Evolutionary conservation across 257 asterid genomes (phyloP).

Genomic region (Salvia miltiorrhiza): DNA sequence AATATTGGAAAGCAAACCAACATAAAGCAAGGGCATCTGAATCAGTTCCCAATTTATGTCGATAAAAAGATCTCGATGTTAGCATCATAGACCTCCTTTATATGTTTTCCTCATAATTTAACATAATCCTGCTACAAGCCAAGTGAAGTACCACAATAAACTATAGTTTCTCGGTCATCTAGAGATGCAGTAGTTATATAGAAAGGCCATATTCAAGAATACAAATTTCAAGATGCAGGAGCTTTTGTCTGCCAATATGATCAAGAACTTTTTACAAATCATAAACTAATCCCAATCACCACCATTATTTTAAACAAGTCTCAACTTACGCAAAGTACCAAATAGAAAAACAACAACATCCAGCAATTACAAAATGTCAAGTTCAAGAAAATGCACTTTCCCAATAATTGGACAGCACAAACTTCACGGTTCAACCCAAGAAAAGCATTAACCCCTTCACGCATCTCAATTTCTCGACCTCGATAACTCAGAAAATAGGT

Average conservation of each 20-base stretch:
- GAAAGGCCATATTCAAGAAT: background rate
- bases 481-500: slow-evolving; percentile 21
- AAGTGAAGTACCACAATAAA: background rate
- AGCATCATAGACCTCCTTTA: background rate
- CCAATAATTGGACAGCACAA: slow-evolving; percentile 33
- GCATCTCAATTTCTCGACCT: slow-evolving; percentile 36
- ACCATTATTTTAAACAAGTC: background rate
- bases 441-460: slow-evolving; percentile 25
- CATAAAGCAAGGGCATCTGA: slow-evolving; percentile 8
- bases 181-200: slow-evolving; percentile 21
- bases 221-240: slow-evolving; percentile 16
- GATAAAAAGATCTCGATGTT: background rate
- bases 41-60: background rate
- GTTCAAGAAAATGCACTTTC: slow-evolving; percentile 26
- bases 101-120: background rate
- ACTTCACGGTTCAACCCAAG: slow-evolving; percentile 12
- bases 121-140: background rate
- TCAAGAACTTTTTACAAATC: slow-evolving; percentile 16
- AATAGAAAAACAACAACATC: background rate
- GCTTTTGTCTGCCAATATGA: background rate
- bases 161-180: no score
- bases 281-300: slow-evolving; percentile 2
- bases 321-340: background rate
- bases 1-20: background rate
- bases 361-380: slow-evolving; percentile 21